Evolutionary conservation across 768 basidiomycete species (phyloP).

Genomic region (Amanita phalloides): DNA sequence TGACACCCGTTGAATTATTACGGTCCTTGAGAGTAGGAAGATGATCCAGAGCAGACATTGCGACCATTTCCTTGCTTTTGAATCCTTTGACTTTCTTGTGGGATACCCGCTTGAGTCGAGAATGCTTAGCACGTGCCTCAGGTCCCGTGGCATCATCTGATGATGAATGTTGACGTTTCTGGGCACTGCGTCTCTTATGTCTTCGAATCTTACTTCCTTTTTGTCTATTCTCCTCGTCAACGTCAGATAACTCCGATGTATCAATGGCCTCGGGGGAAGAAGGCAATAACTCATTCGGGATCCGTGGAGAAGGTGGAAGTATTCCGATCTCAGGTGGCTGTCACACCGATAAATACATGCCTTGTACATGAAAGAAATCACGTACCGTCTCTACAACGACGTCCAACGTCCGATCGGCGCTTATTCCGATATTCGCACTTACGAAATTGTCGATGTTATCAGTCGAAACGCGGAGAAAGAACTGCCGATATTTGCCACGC

Average conservation of each 20-base stretch:
- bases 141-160: not conserved
- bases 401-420: constrained; percentile 41
- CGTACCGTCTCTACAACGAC: constrained; percentile 48
- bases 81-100: not conserved
- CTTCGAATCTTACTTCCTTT: not conserved
- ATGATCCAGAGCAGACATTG: constrained; percentile 1
- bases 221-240: not conserved
- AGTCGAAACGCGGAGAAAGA: constrained; percentile 50
- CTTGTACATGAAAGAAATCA: constrained; percentile 11
- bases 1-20: not conserved
- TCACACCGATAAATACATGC: not conserved
- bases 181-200: not conserved
- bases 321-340: constrained; percentile 25
- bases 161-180: not conserved
- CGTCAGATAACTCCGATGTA: not conserved
- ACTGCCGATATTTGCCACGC: constrained; percentile 60
- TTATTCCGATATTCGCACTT: constrained; percentile 47
- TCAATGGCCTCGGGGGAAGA: constrained; percentile 1
- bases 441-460: constrained; percentile 39
- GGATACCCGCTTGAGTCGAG: not conserved
- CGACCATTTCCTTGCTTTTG: not conserved
- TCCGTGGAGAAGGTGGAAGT: constrained; percentile 20
- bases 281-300: constrained; percentile 16
- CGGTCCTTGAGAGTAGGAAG: constrained; percentile 4
- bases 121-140: not conserved